These are phyloP conservation scores for Podaxis sp. DNA, from an alignment of 768 basidiomycete species.

Conservation along the genomic window DNA sequence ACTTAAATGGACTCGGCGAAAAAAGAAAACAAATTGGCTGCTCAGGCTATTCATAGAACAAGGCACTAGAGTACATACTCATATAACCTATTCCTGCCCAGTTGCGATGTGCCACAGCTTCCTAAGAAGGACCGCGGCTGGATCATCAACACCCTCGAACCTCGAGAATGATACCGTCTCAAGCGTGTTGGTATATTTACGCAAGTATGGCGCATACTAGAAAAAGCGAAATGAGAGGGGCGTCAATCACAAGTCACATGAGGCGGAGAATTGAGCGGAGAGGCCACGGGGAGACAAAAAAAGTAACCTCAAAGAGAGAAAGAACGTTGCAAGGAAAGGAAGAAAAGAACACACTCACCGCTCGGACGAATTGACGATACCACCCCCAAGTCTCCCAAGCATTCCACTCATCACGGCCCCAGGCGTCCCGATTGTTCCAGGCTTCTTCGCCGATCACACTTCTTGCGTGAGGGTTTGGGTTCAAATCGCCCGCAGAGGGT, in stretches of 20 bases:
- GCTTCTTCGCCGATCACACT: constrained; percentile 62
- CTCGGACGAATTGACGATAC: constrained; percentile 87
- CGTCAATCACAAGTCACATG: constrained; percentile 1
- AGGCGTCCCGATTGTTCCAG: constrained; percentile 70
- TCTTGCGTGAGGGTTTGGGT: constrained; percentile 52
- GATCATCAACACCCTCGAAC: constrained; percentile 57
- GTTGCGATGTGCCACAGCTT: constrained; percentile 73
- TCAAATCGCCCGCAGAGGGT: constrained; percentile 36
- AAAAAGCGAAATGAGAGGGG: neutral
- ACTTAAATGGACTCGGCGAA: neutral
- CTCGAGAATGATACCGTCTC: constrained; percentile 66
- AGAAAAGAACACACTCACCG: constrained; percentile 44
- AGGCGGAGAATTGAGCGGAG: neutral
- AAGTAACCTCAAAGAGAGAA: neutral
- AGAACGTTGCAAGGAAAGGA: neutral
- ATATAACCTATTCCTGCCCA: constrained; percentile 45
- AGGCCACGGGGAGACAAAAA: constrained; percentile 4
- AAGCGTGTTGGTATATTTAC: constrained; percentile 71
- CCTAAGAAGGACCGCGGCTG: constrained; percentile 57
- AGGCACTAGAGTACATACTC: neutral
- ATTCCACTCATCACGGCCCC: constrained; percentile 77
- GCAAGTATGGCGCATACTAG: constrained; percentile 80
- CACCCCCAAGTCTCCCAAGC: constrained; percentile 90
- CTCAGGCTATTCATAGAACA: constrained; percentile 14
- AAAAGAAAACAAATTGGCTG: neutral